phyloP scores from a whole-genome alignment of 2,329 filamentous ascomycete species.

The Cercospora canescens region DNA sequence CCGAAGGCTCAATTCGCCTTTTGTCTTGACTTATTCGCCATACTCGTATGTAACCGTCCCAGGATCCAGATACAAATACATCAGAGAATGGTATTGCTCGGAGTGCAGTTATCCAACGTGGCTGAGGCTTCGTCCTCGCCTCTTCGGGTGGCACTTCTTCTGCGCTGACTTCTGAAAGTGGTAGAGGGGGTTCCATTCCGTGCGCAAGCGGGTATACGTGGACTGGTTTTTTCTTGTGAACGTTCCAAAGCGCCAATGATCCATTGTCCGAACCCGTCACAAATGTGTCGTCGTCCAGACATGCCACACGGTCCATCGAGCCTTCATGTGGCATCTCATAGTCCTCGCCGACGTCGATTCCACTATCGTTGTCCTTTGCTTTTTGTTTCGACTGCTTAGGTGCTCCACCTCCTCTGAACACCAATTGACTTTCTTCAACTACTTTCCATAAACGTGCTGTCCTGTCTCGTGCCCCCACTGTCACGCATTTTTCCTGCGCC shows the following conservation, averaged over 20 bases:
- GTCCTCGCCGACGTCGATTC: conserved; percentile 40
- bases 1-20: conserved; percentile 70
- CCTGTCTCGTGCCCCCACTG: conserved; percentile 85
- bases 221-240: conserved; percentile 92
- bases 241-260: conserved; percentile 79
- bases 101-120: conserved; percentile 89
- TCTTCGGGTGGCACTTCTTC: conserved; percentile 61
- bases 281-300: conserved; percentile 85
- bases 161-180: conserved; percentile 70
- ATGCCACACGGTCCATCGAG: conserved; percentile 87
- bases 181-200: conserved; percentile 73
- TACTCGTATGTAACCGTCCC: conserved; percentile 83
- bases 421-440: conserved; percentile 89
- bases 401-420: conserved; percentile 80
- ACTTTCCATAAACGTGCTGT: conserved; percentile 96
- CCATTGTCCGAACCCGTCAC: conserved; percentile 94
- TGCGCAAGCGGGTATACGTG: conserved; percentile 79
- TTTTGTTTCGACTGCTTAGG: conserved; percentile 44
- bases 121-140: conserved; percentile 52
- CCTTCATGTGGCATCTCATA: conserved; percentile 64
- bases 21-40: conserved; percentile 88
- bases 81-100: conserved; percentile 87
- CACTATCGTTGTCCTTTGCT: conserved; percentile 44
- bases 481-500: conserved; percentile 84
- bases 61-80: conserved; percentile 85